Conservation (phyloP, 345 rosid species). For the Salix purpurea region DNA sequence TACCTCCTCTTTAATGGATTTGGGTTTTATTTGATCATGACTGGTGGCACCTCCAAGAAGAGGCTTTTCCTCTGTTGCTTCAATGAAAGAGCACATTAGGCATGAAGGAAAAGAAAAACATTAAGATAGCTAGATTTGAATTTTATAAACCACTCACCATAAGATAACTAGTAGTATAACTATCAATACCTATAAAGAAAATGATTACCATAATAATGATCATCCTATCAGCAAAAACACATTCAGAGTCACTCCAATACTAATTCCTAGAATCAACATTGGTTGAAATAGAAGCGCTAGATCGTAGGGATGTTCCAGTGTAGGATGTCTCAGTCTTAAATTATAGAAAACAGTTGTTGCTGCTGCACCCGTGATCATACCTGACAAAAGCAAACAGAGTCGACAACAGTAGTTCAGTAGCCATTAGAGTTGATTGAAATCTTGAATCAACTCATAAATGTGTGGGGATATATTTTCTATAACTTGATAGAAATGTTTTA, state of each 20-base stretch:
- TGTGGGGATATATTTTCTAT: too few species aligned
- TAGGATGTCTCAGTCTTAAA: conserved; percentile 41
- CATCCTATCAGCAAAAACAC: conserved; percentile 53
- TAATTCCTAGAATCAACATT: conserved; percentile 44
- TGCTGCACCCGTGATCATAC: conserved; percentile 50
- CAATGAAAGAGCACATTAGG: not conserved
- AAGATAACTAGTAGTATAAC: too few species aligned
- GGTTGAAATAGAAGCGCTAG: conserved; percentile 52
- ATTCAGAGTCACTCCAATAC: conserved; percentile 44
- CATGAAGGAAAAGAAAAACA: too few species aligned
- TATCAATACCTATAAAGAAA: conserved; percentile 18
- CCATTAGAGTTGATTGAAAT: not conserved
- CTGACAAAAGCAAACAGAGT: conserved; percentile 7
- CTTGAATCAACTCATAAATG: not conserved
- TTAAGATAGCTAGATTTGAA: too few species aligned
- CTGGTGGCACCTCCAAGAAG: conserved; percentile 17
- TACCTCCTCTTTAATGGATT: conserved; percentile 19
- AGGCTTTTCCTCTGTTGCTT: conserved; percentile 23
- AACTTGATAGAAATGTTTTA: not conserved
- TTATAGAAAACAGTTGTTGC: conserved; percentile 40
- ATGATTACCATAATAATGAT: conserved; percentile 44
- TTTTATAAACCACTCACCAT: too few species aligned
- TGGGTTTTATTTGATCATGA: conserved; percentile 5
- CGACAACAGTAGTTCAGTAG: not conserved
- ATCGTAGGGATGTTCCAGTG: conserved; percentile 47